Percentiles rank a stretch among this genome's conserved stretches.
Evolutionary conservation across 1,139 yeast genomes (phyloP).

Genomic region (Candida sanyaensis): DNA sequence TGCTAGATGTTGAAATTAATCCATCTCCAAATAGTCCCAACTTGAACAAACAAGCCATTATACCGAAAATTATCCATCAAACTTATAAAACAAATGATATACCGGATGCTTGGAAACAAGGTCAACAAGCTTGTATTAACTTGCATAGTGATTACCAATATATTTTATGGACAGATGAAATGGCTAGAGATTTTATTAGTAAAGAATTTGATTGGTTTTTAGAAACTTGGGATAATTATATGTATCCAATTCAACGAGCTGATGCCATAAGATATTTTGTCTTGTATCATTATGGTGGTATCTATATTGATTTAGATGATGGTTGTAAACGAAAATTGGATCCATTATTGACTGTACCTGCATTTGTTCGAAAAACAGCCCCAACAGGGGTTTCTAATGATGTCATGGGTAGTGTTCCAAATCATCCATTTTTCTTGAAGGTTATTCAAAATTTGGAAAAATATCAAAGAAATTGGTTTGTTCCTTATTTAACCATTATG

Average conservation of each 20-base stretch:
- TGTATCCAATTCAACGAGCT: conserved; percentile 84
- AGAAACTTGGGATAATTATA: conserved; percentile 72
- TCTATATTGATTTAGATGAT: conserved; percentile 88
- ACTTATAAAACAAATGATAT: conserved; percentile 79
- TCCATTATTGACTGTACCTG: conserved; percentile 78
- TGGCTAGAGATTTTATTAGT: conserved; percentile 75
- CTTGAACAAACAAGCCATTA: conserved; percentile 49
- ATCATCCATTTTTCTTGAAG: conserved; percentile 81
- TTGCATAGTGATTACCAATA: conserved; percentile 87
- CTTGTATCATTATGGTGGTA: conserved; percentile 81
- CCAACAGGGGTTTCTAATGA: conserved; percentile 95
- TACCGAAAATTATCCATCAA: conserved; percentile 92
- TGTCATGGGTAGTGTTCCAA: conserved; percentile 87
- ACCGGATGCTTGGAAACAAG: conserved; percentile 79
- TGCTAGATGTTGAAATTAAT: conserved; percentile 58
- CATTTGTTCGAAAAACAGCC: conserved; percentile 81
- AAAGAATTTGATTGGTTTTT: conserved; percentile 87
- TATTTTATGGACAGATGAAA: conserved; percentile 87
- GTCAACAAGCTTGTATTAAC: conserved; percentile 75
- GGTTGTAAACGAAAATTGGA: conserved; percentile 80
- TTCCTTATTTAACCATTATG: conserved; percentile 92
- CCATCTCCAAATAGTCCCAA: conserved; percentile 35
- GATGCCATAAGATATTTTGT: conserved; percentile 93
- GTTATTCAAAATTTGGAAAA: conserved; percentile 63
- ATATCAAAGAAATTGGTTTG: conserved; percentile 72